phyloP scores from a whole-genome alignment of 2,329 filamentous ascomycete species.

The Ophiocordyceps polyrhachis-furcata region DNA sequence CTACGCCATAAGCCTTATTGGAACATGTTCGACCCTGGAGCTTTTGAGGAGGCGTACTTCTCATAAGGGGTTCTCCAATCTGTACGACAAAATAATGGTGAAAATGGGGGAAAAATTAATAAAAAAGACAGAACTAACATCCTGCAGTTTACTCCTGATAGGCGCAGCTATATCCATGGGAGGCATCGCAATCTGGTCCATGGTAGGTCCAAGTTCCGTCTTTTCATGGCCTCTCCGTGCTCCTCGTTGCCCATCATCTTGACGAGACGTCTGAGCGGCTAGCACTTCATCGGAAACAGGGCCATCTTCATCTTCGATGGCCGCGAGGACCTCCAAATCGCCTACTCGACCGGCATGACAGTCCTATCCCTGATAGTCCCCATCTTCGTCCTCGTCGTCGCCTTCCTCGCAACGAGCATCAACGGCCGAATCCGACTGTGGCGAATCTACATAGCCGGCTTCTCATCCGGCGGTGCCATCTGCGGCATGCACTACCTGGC shows the following conservation, averaged over 20 bases:
- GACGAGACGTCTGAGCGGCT: no score
- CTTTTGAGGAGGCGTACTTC: conserved; percentile 61
- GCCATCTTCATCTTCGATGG: conserved; percentile 53
- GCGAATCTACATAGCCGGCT: conserved; percentile 41
- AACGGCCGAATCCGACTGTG: conserved; percentile 35
- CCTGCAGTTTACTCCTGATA: conserved; percentile 38
- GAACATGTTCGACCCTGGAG: conserved; percentile 63
- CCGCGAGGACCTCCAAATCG: conserved; percentile 42
- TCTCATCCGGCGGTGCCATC: conserved; percentile 55
- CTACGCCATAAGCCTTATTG: conserved; percentile 57
- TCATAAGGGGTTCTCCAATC: conserved; percentile 47
- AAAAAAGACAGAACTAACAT: not conserved
- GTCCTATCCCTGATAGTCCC: conserved; percentile 62
- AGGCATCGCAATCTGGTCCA: conserved; percentile 56
- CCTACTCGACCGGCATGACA: conserved; percentile 53
- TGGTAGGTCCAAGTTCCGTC: conserved; percentile 25
- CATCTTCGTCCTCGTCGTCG: conserved; percentile 50
- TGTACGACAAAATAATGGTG: conserved; percentile 34
- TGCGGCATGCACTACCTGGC: conserved; percentile 76
- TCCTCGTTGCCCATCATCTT: no score
- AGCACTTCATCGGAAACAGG: conserved; percentile 50
- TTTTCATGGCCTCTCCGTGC: no score
- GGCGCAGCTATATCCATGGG: conserved; percentile 54
- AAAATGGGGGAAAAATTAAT: no score
- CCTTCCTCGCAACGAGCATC: conserved; percentile 52